Evolutionary conservation across 306 rosid genomes (phyloP).

Genomic region (Inga laurina): DNA sequence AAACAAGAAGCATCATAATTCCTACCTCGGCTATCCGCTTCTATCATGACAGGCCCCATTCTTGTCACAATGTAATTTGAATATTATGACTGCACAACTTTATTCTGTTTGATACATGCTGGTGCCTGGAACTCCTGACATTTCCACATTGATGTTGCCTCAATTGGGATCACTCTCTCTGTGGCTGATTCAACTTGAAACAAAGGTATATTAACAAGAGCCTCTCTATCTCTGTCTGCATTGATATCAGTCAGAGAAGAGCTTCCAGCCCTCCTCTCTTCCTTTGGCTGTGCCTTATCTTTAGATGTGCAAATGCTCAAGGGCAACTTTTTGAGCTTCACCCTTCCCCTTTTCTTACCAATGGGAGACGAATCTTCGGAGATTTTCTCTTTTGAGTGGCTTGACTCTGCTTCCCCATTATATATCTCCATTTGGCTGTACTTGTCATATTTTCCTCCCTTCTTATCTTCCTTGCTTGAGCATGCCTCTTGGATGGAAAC

Average conservation of each 20-base stretch:
- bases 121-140: conserved; percentile 80
- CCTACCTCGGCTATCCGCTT: conserved; percentile 78
- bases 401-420: conserved; percentile 69
- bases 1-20: conserved; percentile 40
- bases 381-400: conserved; percentile 58
- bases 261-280: conserved; percentile 53
- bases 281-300: conserved; percentile 70
- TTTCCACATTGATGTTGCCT: conserved; percentile 74
- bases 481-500: conserved; percentile 54
- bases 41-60: conserved; percentile 44
- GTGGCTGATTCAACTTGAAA: conserved; percentile 62
- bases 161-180: conserved; percentile 57
- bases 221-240: conserved; percentile 47
- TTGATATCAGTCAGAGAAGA: conserved; percentile 49
- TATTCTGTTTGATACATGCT: conserved; percentile 72
- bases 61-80: conserved; percentile 42
- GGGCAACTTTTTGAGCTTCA: conserved; percentile 84
- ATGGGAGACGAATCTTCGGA: conserved; percentile 50
- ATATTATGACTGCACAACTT: conserved; percentile 71
- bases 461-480: conserved; percentile 63
- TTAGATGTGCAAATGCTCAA: conserved; percentile 74
- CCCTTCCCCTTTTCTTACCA: conserved; percentile 83
- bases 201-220: conserved; percentile 51
- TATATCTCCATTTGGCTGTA: conserved; percentile 47
- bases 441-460: conserved; percentile 48